Base-by-base conservation (phyloP, 2,329 filamentous ascomycete genomes). In the Zarea fungicola region DNA sequence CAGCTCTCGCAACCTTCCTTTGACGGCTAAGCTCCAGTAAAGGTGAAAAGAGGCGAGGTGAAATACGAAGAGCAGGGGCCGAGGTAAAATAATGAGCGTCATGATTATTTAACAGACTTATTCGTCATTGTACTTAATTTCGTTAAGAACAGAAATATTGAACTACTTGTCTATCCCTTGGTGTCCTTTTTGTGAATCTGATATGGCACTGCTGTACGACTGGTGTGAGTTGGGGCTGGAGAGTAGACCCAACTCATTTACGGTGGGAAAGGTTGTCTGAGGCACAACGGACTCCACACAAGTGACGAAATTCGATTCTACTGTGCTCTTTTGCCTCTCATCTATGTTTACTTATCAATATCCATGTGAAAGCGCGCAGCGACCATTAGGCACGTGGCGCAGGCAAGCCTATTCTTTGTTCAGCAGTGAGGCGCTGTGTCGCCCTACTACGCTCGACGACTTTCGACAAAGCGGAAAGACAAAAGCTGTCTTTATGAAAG, bases 1-100 rank as follows among this genome's bases (percentile, higher is more conserved):
- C 55, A 80, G 75, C 59, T 81, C 77, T 49, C 67, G 78, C 42
- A 72, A 81, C 57, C 60, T 82, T 60, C 71, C 72, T 1, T 66
- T 81, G 28, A 62, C 55, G 31, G 65, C 65, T n/a, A 48, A 49
- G 18, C 58, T 62, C n/a, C 36, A 51, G 39, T 51, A 47, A 37
- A 36, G 31, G 2, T 13, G 19, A 29, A 35, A 21, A 6, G 7
- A 28, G 22, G 23, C 4, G 23, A 11, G 6, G 22, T 41, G 32
- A 13, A 14, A 8, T 29, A 14, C 28, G 28, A n/a, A 14, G 28
- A 14, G 37, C 14, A 14, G 23, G 37, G 28, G 44, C 28, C 25
- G 18, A 35, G 29, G 26, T 34, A 36, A 11, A 22, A 42, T 42
- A 48, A 48, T 48, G 46, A 42, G 29, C 37, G 37, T 48, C 37